These are phyloP conservation scores for Shiraia sp. DNA, from an alignment of 2,329 filamentous ascomycete species.

Conservation along the genomic window DNA sequence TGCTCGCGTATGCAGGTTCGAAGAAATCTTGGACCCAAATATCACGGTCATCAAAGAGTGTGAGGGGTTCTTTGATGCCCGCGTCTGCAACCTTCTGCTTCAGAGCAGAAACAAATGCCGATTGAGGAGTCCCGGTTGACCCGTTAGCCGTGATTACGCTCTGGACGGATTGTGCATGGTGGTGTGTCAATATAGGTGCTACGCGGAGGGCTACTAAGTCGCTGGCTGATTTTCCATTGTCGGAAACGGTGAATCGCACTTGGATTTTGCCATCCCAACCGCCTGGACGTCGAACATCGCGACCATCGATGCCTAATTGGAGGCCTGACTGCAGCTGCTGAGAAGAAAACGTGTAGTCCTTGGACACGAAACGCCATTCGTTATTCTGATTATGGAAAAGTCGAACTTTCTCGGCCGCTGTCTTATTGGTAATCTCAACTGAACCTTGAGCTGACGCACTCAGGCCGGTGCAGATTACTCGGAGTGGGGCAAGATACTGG, in stretches of 20 bases:
- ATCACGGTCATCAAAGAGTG: slow-evolving; percentile 31
- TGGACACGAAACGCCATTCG: not conserved
- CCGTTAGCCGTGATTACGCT: slow-evolving; percentile 24
- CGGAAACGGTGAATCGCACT: not conserved
- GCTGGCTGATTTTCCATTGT: not conserved
- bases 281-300: not conserved
- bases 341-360: not conserved
- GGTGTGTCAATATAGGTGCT: slow-evolving; percentile 46
- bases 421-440: not conserved
- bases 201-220: slow-evolving; percentile 40
- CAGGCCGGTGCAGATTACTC: slow-evolving; percentile 25
- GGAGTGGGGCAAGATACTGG: slow-evolving; percentile 37
- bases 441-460: not conserved
- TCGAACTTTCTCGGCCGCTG: slow-evolving; percentile 12
- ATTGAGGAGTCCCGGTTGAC: not conserved
- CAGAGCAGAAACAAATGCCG: slow-evolving; percentile 8
- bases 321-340: not conserved
- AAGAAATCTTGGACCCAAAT: slow-evolving; percentile 48
- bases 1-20: slow-evolving; percentile 46
- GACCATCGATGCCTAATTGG: not conserved
- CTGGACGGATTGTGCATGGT: slow-evolving; percentile 38
- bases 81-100: slow-evolving; percentile 6
- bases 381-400: not conserved
- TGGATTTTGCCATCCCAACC: not conserved
- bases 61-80: slow-evolving; percentile 14